Evolutionary conservation across 164 flowering plant species (phyloP).

Genomic region (Magnolia changhungtana): DNA sequence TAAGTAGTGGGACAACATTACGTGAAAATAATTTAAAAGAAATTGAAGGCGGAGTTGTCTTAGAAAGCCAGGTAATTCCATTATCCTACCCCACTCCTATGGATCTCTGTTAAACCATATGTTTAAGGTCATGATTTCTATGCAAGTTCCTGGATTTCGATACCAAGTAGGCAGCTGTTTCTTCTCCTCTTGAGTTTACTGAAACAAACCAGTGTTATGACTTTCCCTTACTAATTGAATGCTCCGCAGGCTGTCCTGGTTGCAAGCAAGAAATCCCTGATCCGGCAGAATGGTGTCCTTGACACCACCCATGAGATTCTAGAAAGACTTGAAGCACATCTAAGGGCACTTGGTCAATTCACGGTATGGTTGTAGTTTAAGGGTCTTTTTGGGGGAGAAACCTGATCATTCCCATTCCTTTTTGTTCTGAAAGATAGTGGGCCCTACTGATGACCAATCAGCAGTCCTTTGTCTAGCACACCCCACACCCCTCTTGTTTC

Average conservation of each 20-base stretch:
- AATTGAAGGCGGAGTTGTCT: slow-evolving; percentile 82
- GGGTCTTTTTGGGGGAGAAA: neutral
- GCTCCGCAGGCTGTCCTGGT: slow-evolving; percentile 78
- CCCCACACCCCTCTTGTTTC: too few relatives aligned
- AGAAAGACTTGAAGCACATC: slow-evolving; percentile 94
- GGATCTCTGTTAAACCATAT: neutral
- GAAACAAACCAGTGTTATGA: too few relatives aligned
- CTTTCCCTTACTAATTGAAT: neutral
- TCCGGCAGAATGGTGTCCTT: slow-evolving; percentile 58
- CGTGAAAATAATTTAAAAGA: slow-evolving; percentile 92
- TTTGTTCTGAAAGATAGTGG: neutral
- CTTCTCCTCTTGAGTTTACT: neutral
- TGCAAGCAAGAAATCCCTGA: slow-evolving; percentile 74
- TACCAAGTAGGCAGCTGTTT: neutral
- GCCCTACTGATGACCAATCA: neutral
- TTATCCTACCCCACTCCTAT: neutral
- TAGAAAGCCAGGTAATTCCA: slow-evolving; percentile 82
- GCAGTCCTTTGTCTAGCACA: neutral
- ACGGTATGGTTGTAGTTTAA: slow-evolving; percentile 39
- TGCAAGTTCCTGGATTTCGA: neutral
- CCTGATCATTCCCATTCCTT: neutral
- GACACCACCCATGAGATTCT: slow-evolving; percentile 84
- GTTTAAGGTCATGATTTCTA: neutral
- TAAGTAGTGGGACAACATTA: slow-evolving; percentile 94
- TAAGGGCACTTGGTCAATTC: slow-evolving; percentile 81